Percentiles rank a stretch among this genome's conserved stretches.
Evolutionary conservation across 2,329 filamentous ascomycete genomes (phyloP).

Genomic region (Phyllosticta citribraziliensis): DNA sequence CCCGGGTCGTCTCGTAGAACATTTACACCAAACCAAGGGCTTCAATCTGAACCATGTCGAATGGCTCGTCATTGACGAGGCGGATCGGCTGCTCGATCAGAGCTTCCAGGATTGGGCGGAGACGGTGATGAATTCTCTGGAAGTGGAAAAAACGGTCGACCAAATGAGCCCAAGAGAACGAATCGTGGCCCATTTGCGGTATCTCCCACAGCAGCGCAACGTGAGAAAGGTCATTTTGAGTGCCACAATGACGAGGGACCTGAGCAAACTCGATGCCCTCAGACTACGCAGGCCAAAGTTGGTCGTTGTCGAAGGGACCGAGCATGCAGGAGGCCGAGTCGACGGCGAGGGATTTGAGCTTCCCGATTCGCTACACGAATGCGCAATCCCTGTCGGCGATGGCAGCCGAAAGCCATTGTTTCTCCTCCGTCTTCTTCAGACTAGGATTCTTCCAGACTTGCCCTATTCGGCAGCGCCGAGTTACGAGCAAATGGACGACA

Average conservation of each 20-base stretch:
- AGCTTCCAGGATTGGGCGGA: constrained; percentile 88
- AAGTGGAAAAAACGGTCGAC: constrained; percentile 42
- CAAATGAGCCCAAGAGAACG: constrained; percentile 44
- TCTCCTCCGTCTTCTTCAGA: constrained; percentile 64
- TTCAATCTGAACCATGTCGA: constrained; percentile 70
- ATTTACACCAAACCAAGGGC: constrained; percentile 72
- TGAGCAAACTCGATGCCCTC: constrained; percentile 67
- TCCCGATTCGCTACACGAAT: constrained; percentile 40
- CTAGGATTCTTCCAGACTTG: constrained; percentile 32
- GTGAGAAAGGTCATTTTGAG: constrained; percentile 79
- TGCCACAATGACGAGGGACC: constrained; percentile 82
- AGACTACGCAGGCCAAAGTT: constrained; percentile 65
- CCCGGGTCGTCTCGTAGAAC: constrained; percentile 83
- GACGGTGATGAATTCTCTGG: constrained; percentile 51
- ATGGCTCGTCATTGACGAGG: constrained; percentile 90
- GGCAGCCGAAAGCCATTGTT: constrained; percentile 61
- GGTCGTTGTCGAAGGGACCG: constrained; percentile 57
- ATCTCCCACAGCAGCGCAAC: constrained; percentile 29
- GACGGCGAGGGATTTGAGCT: constrained; percentile 43
- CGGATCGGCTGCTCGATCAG: constrained; percentile 82
- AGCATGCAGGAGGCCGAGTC: constrained; percentile 4
- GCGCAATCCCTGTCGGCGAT: constrained; percentile 39
- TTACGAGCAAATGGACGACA: not conserved
- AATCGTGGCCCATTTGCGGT: constrained; percentile 36
- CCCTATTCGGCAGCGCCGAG: not conserved